Evolutionary conservation across 2,329 filamentous ascomycete species (phyloP).

Genomic region (Trichoderma endophyticum): DNA sequence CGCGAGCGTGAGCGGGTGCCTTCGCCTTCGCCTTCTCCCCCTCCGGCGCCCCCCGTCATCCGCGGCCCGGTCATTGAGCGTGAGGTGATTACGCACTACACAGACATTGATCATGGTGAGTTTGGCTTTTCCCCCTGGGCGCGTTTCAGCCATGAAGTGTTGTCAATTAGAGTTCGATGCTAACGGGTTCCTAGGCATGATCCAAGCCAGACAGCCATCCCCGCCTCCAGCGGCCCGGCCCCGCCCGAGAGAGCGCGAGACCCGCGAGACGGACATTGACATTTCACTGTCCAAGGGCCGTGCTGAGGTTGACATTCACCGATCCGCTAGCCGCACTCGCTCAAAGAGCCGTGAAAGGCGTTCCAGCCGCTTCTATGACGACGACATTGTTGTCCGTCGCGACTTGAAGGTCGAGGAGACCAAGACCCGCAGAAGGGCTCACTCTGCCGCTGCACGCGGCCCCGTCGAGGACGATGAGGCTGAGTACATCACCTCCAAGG

Average conservation of each 20-base stretch:
- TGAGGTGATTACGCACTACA: conserved; percentile 85
- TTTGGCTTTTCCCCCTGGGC: neutral
- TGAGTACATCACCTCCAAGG: conserved; percentile 55
- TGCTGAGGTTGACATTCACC: conserved; percentile 57
- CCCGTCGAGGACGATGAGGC: conserved; percentile 55
- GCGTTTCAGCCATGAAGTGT: neutral
- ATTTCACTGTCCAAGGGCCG: conserved; percentile 53
- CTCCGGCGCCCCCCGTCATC: conserved; percentile 63
- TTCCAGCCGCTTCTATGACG: conserved; percentile 48
- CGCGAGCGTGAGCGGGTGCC: conserved; percentile 41
- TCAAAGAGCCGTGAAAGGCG: conserved; percentile 41
- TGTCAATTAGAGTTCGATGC: conserved; percentile 1
- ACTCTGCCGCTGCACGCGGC: conserved; percentile 46
- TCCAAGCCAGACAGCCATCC: conserved; percentile 42
- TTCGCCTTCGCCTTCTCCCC: conserved; percentile 52
- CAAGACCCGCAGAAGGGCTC: conserved; percentile 45
- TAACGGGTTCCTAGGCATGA: conserved; percentile 39
- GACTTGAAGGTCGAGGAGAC: conserved; percentile 48
- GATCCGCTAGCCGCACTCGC: conserved; percentile 35
- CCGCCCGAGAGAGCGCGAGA: conserved; percentile 33
- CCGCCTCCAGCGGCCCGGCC: conserved; percentile 50
- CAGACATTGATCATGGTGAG: conserved; percentile 82
- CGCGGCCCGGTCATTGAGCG: conserved; percentile 78
- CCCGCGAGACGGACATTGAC: conserved; percentile 53
- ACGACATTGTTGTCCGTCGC: conserved; percentile 63